These are phyloP conservation scores for Olyra latifolia DNA, from an alignment of 176 grass and related monocot genomes.

Conservation along the genomic window DNA sequence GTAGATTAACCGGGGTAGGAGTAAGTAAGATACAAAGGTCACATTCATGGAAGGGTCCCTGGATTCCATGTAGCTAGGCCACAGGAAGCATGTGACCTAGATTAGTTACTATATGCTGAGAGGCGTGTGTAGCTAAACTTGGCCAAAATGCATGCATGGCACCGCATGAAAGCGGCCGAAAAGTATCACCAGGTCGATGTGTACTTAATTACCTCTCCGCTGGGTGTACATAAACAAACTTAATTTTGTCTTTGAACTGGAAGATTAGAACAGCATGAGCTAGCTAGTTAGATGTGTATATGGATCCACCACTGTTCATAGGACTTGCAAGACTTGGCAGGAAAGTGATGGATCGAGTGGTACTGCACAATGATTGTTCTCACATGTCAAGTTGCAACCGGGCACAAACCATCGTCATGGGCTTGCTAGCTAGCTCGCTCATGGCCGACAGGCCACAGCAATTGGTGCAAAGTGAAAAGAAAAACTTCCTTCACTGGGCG, in stretches of 20 bases:
- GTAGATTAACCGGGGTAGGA: conserved; percentile 1
- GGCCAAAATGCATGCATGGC: neutral
- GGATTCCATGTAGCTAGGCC: neutral
- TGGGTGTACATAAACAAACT: neutral
- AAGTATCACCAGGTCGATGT: neutral
- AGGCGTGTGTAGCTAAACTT: neutral
- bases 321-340: conserved; percentile 25
- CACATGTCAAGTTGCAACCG: conserved; percentile 31
- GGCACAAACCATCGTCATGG: conserved; percentile 5
- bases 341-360: neutral
- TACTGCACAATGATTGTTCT: conserved; percentile 26
- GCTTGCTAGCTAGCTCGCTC: neutral
- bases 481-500: neutral
- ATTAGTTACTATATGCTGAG: neutral
- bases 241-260: neutral
- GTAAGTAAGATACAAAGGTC: neutral
- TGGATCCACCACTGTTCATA: conserved; percentile 32
- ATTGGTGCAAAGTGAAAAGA: conserved; percentile 7
- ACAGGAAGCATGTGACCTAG: conserved; percentile 11
- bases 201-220: neutral
- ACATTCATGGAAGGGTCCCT: conserved; percentile 30
- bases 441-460: conserved; percentile 28
- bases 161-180: conserved; percentile 3
- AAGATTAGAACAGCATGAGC: neutral
- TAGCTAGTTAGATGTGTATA: conserved; percentile 29